Conservation (phyloP, 2,329 filamentous ascomycete genomes). For the Nigrograna mackinnonii region DNA sequence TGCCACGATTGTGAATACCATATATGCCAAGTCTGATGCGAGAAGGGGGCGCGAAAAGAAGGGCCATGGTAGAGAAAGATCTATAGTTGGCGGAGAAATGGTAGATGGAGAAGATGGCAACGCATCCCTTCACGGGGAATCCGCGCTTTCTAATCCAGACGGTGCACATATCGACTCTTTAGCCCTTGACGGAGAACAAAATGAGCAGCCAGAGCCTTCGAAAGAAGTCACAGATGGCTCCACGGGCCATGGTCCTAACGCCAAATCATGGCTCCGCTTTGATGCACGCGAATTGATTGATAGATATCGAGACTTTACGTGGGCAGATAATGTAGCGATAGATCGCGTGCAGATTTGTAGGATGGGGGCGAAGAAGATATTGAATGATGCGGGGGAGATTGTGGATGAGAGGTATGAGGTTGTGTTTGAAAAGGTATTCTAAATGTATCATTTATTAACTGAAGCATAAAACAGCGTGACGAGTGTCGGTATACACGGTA, state of each 20-base stretch:
- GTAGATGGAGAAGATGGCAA: constrained; percentile 9
- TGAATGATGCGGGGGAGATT: constrained; percentile 52
- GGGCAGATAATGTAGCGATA: constrained; percentile 71
- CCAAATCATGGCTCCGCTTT: constrained; percentile 42
- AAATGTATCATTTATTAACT: too few species aligned
- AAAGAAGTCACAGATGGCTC: constrained; percentile 6
- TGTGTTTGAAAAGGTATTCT: constrained; percentile 37
- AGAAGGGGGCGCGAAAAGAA: constrained; percentile 65
- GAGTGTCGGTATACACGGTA: too few species aligned
- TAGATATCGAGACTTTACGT: constrained; percentile 66
- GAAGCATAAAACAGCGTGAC: too few species aligned
- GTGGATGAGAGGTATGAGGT: constrained; percentile 58
- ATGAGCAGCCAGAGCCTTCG: too few species aligned
- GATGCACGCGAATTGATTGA: constrained; percentile 50
- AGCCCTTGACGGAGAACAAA: too few species aligned
- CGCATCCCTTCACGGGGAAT: too few species aligned
- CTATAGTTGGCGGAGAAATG: constrained; percentile 70
- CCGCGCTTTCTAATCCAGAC: not conserved
- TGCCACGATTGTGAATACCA: not conserved
- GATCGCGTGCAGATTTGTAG: constrained; percentile 77
- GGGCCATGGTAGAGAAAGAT: constrained; percentile 85
- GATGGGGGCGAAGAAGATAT: constrained; percentile 79
- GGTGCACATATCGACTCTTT: not conserved
- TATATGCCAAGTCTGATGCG: constrained; percentile 56
- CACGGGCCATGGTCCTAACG: constrained; percentile 33